Conservation (phyloP, 805 yeast species). For the Yarrowia bubula region DNA sequence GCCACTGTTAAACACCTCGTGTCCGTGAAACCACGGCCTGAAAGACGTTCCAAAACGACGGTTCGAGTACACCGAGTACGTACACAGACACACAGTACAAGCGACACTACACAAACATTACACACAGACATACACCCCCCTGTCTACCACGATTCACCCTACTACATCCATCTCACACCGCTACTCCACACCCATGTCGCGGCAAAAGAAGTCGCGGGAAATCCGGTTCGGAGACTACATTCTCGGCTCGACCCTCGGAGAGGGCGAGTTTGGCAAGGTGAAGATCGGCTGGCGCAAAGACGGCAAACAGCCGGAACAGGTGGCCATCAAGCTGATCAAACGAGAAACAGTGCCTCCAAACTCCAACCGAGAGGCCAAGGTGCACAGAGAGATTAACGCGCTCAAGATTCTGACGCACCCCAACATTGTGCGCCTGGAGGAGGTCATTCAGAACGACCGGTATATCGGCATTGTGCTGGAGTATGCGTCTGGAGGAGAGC, state of each 20-base stretch:
- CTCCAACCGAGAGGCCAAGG: constrained; percentile 81
- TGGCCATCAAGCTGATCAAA: constrained; percentile 85
- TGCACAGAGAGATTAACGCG: constrained; percentile 90
- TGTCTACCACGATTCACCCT: not conserved
- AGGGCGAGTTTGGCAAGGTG: constrained; percentile 98
- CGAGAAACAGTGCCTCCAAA: constrained; percentile 86
- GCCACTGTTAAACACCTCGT: constrained; percentile 20
- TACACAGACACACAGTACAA: too few relatives aligned
- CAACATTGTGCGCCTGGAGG: constrained; percentile 85
- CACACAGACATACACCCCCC: not conserved
- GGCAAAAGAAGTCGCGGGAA: constrained; percentile 33
- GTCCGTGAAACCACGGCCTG: too few relatives aligned
- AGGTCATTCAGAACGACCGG: constrained; percentile 88
- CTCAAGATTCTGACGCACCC: constrained; percentile 79
- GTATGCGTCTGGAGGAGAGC: constrained; percentile 96
- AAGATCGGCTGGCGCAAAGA: constrained; percentile 94
- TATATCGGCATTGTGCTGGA: constrained; percentile 96
- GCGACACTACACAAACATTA: not conserved
- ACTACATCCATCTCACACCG: not conserved
- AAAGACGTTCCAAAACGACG: too few relatives aligned
- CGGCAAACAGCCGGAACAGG: constrained; percentile 51
- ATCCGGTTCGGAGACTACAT: constrained; percentile 81
- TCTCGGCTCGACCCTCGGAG: constrained; percentile 91
- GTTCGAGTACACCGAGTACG: too few relatives aligned
- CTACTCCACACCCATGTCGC: not conserved